Conservation (phyloP, 768 basidiomycete species). For the Daedaleopsis sinensis region DNA sequence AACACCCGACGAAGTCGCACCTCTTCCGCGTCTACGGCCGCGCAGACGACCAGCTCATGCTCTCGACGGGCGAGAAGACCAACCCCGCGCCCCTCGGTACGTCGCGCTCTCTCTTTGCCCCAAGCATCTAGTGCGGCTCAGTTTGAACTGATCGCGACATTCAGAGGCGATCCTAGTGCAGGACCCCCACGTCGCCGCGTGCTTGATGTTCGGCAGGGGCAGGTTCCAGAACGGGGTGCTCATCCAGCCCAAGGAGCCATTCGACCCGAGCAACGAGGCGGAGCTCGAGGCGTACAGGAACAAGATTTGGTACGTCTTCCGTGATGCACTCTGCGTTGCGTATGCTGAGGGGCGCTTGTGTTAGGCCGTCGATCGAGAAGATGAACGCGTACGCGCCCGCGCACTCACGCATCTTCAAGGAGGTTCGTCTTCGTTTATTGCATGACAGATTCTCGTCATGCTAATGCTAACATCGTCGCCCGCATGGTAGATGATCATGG, state of each 20-base stretch:
- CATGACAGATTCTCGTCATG: neutral
- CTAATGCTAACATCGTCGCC: neutral
- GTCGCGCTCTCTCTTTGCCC: neutral
- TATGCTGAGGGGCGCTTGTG: neutral
- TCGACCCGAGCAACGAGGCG: conserved; percentile 30
- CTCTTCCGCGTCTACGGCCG: conserved; percentile 46
- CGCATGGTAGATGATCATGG: conserved; percentile 36
- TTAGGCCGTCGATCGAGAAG: conserved; percentile 30
- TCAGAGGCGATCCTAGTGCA: conserved; percentile 39
- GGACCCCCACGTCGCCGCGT: conserved; percentile 36
- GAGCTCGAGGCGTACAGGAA: conserved; percentile 17
- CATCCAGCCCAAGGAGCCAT: conserved; percentile 38
- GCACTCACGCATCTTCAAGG: conserved; percentile 35
- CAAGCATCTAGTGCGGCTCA: neutral
- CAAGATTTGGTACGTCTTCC: conserved; percentile 11
- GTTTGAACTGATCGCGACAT: neutral
- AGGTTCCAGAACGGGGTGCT: conserved; percentile 43
- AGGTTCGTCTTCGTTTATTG: conserved; percentile 26
- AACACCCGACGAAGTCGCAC: conserved; percentile 42
- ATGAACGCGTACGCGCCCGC: conserved; percentile 30
- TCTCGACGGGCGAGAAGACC: conserved; percentile 43
- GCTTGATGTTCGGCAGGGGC: conserved; percentile 46
- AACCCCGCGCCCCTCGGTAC: conserved; percentile 4
- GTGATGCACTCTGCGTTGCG: neutral
- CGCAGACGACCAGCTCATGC: conserved; percentile 50